Conservation (phyloP, 2,329 filamentous ascomycete species). For the Corniculantispora saksenae region DNA sequence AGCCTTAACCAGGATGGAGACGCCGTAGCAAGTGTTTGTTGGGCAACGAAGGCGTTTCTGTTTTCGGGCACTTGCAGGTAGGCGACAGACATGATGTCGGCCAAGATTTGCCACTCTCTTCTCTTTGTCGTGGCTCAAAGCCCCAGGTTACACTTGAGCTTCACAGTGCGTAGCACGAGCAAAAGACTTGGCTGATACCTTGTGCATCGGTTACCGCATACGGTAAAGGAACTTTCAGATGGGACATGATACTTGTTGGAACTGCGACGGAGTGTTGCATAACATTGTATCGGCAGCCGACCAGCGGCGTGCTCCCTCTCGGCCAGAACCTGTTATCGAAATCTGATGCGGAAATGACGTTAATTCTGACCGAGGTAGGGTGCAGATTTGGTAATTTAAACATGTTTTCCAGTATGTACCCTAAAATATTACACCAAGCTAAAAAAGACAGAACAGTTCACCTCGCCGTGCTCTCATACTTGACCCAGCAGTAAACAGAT, state of each 20-base stretch:
- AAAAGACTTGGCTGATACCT: background rate
- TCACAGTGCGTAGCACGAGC: too few species aligned
- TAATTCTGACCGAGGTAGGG: background rate
- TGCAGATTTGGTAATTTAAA: background rate
- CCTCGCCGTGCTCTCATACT: background rate
- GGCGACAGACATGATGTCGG: too few species aligned
- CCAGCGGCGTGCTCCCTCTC: background rate
- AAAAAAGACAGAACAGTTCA: background rate
- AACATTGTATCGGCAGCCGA: background rate
- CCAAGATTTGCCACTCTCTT: too few species aligned
- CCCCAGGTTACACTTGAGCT: too few species aligned
- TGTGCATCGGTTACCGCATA: background rate
- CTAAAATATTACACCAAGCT: background rate
- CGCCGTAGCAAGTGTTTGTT: too few species aligned
- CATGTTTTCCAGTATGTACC: background rate
- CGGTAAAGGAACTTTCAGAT: background rate
- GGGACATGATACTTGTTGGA: background rate
- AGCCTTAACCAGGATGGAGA: too few species aligned
- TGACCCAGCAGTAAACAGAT: background rate
- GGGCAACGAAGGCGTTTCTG: too few species aligned
- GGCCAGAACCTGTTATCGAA: too few species aligned
- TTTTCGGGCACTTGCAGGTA: too few species aligned
- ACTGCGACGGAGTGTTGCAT: background rate
- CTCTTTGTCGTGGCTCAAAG: too few species aligned
- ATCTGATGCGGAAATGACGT: background rate